Conservation (phyloP, 2,329 filamentous ascomycete genomes). For the Neurospora crassa region DNA sequence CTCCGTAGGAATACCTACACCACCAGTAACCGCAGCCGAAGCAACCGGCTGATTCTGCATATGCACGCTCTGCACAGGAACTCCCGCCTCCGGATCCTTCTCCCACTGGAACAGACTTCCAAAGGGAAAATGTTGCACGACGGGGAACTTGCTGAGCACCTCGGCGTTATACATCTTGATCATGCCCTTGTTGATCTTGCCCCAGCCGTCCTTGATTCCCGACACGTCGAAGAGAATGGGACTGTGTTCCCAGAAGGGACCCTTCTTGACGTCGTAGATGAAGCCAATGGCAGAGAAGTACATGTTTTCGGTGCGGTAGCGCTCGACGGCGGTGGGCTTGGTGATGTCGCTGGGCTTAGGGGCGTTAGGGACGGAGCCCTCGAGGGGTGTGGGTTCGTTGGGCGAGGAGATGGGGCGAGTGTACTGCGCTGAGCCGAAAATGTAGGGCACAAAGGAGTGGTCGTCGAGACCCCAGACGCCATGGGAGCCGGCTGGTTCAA, state of each 20-base stretch:
- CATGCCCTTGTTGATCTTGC: constrained; percentile 98
- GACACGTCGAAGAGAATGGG: constrained; percentile 92
- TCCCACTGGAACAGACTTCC: constrained; percentile 75
- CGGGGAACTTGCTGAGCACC: constrained; percentile 91
- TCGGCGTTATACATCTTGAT: constrained; percentile 99
- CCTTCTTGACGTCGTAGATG: constrained; percentile 93
- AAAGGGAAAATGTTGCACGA: constrained; percentile 92
- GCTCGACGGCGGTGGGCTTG: constrained; percentile 53
- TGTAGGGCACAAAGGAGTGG: constrained; percentile 87
- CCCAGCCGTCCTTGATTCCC: constrained; percentile 87
- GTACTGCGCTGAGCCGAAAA: constrained; percentile 88
- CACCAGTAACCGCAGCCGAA: neutral
- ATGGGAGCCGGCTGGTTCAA: constrained; percentile 92
- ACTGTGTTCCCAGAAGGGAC: constrained; percentile 95
- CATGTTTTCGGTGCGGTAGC: constrained; percentile 61
- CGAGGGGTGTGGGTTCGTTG: constrained; percentile 56
- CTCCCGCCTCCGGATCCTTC: constrained; percentile 48
- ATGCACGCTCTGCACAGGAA: constrained; percentile 43
- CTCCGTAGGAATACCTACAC: neutral
- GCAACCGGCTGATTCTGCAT: constrained; percentile 42
- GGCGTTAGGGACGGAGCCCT: constrained; percentile 65
- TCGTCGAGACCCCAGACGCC: constrained; percentile 99
- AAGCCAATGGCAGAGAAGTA: constrained; percentile 96
- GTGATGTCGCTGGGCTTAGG: constrained; percentile 64
- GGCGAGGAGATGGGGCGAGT: constrained; percentile 59